Evolutionary conservation across 108 stramenopile species (phyloP), one percentile per base, ranked within the genome.

Genomic region (Cyclotella atomus): DNA sequence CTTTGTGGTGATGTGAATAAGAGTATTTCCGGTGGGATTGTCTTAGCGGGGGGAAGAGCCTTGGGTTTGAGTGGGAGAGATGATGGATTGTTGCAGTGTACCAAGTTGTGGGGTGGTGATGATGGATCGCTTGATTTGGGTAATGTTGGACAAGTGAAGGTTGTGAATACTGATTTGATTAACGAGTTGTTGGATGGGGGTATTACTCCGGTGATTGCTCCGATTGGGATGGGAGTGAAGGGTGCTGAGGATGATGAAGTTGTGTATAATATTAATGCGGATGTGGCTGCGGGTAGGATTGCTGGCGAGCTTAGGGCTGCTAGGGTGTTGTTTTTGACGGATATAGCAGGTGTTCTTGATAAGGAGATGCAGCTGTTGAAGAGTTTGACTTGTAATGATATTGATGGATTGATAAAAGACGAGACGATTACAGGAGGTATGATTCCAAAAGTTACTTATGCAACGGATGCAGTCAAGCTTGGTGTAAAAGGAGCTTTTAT

Each of bases 191-290:
- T 98, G 44, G 89, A 89, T 50, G 61, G 72, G 33, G 95, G 95
- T 33, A 88, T 93, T 34, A 86, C 95, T 23, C 98, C 98, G 2
- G 96, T 99, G 33, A 94, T 99, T 54, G 90, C 95, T 8, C 97
- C 98, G 1, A 97, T 98, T 67, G 97, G 97, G 34, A 91, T 89
- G 53, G 94, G 95, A 23, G 82, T 89, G 16, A 84, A 77, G 20
- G 94, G 91, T 25, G 84, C 84, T 44, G 76, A 77, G 6, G 84
- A 85, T 50, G 72, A 87, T 47, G 76, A 67, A 43, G 70, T 90
- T 23, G 89, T 91, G 46, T 96, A 96, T 85, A 99, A 99, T 81
- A 87, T 95, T 79, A 99, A 99, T 81, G 98, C 98, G 19, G 98
- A 99, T 87, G 96, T 94, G 3, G 97, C 97, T 23, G 98, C 98